Conservation (phyloP, 2,329 filamentous ascomycete genomes). For the Trichophyton rubrum region DNA sequence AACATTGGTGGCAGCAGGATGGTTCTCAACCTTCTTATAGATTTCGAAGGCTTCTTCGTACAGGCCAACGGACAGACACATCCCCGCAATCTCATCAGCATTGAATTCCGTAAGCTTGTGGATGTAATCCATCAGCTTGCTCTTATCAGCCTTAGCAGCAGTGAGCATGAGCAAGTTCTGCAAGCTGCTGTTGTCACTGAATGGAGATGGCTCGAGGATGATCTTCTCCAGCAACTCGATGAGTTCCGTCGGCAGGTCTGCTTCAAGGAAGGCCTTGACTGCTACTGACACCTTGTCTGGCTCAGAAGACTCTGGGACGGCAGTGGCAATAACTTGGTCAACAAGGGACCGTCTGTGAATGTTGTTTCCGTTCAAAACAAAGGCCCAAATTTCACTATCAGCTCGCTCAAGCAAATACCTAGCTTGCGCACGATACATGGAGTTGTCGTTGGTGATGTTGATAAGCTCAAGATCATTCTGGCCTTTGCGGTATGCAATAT, state of each 20-base stretch:
- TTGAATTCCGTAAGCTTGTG: constrained; percentile 81
- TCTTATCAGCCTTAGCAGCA: constrained; percentile 91
- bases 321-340: constrained; percentile 91
- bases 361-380: constrained; percentile 92
- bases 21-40: constrained; percentile 93
- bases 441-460: constrained; percentile 96
- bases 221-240: constrained; percentile 99
- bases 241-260: constrained; percentile 81
- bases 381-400: constrained; percentile 83
- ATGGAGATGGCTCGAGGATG: constrained; percentile 95
- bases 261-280: constrained; percentile 81
- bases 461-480: constrained; percentile 96
- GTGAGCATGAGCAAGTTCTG: constrained; percentile 96
- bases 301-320: constrained; percentile 83
- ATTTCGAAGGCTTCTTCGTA: constrained; percentile 97
- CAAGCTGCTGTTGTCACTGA: constrained; percentile 92
- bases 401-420: constrained; percentile 86
- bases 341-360: constrained; percentile 85
- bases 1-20: constrained; percentile 74
- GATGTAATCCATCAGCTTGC: constrained; percentile 90
- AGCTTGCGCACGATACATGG: constrained; percentile 98
- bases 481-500: constrained; percentile 90
- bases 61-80: constrained; percentile 88
- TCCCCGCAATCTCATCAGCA: constrained; percentile 79
- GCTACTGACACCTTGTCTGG: constrained; percentile 91